phyloP scores from a whole-genome alignment of 805 yeast genomes.

The Saccharomyces paradoxus region DNA sequence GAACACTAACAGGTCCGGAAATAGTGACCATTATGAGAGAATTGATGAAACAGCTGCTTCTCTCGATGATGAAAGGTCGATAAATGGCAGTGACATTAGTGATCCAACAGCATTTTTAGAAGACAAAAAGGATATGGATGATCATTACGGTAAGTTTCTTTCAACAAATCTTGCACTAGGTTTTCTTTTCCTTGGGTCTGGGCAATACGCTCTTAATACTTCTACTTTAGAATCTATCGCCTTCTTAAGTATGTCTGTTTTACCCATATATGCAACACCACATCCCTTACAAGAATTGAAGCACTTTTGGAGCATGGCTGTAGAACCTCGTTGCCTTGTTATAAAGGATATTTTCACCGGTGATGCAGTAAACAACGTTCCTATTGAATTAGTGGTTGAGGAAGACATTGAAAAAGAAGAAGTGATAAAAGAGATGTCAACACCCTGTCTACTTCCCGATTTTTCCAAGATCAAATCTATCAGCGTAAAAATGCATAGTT shows the following conservation, averaged over 20 bases:
- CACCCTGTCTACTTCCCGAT: constrained; percentile 70
- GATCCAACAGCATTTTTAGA: background rate
- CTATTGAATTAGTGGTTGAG: constrained; percentile 32
- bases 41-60: background rate
- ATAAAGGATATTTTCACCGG: constrained; percentile 60
- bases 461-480: constrained; percentile 42
- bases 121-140: constrained; percentile 17
- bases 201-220: constrained; percentile 71
- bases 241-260: constrained; percentile 57
- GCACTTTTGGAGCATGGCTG: constrained; percentile 84
- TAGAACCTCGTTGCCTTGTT: constrained; percentile 73
- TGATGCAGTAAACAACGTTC: constrained; percentile 40
- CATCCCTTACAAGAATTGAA: constrained; percentile 75
- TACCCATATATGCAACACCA: constrained; percentile 41
- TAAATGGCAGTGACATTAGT: background rate
- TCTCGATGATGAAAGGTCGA: background rate
- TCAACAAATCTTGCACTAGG: constrained; percentile 80
- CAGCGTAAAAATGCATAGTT: constrained; percentile 39
- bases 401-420: constrained; percentile 33
- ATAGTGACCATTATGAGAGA: background rate
- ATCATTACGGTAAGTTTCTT: constrained; percentile 63
- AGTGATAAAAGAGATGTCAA: constrained; percentile 32
- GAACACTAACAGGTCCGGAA: background rate
- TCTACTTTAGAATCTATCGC: constrained; percentile 38
- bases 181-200: constrained; percentile 82